These are phyloP conservation scores for Metrosideros polymorpha DNA, from an alignment of 441 rosid species.

Conservation along the genomic window DNA sequence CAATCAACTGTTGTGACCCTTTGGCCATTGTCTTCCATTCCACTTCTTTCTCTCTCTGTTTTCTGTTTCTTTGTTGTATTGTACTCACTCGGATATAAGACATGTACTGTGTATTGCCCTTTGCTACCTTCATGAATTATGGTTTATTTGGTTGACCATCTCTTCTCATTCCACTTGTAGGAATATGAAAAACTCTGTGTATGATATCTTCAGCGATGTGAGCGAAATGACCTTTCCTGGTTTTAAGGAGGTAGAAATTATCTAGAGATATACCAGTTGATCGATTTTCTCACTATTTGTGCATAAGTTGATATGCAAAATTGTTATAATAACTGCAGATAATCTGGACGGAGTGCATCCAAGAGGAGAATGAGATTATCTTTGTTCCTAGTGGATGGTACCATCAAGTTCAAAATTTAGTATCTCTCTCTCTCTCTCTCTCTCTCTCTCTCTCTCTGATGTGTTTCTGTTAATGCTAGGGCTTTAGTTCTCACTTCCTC, in stretches of 20 bases:
- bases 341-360: constrained; percentile 78
- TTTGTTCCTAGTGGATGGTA: constrained; percentile 98
- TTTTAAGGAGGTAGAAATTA: constrained; percentile 48
- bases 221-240: constrained; percentile 62
- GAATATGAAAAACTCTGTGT: constrained; percentile 60
- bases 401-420: constrained; percentile 97
- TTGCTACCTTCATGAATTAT: background rate
- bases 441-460: background rate
- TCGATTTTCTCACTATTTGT: background rate
- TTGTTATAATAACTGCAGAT: constrained; percentile 30
- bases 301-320: constrained; percentile 1
- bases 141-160: background rate
- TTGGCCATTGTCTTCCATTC: background rate
- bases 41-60: background rate
- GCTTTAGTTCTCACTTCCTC: background rate
- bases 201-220: constrained; percentile 56
- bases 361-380: constrained; percentile 60
- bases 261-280: background rate
- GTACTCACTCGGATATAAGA: background rate
- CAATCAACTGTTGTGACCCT: background rate
- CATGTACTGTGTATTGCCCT: background rate
- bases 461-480: background rate
- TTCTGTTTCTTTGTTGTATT: background rate
- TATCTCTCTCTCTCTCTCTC: constrained; percentile 7
- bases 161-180: constrained; percentile 25